These are phyloP conservation scores for Cenchrus americanus DNA, from an alignment of 176 grass and related monocot species.

Conservation along the genomic window DNA sequence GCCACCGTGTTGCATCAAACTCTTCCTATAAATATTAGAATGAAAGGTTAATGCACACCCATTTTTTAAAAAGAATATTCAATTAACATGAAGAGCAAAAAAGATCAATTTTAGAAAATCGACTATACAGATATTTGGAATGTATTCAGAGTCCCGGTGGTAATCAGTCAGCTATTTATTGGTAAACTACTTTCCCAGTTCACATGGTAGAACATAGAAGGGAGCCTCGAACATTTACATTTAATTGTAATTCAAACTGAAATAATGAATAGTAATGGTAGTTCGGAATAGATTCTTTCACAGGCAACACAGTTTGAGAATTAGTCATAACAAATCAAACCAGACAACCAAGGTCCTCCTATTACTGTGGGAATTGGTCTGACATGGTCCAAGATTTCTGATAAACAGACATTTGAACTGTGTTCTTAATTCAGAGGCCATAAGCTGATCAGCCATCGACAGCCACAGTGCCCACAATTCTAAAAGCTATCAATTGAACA, in stretches of 20 bases:
- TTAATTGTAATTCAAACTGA: not conserved
- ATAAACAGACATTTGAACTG: not conserved
- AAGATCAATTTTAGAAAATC: not conserved
- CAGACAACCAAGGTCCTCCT: no score
- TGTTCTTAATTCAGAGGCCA: not conserved
- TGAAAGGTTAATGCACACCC: slow-evolving; percentile 17
- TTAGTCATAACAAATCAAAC: no score
- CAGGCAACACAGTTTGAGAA: no score
- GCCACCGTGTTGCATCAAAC: slow-evolving; percentile 94
- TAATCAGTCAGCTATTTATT: not conserved
- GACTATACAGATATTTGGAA: not conserved
- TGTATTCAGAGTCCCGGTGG: not conserved
- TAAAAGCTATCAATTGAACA: not conserved
- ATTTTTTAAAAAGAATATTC: slow-evolving; percentile 17
- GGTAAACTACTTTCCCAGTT: not conserved
- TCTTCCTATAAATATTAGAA: slow-evolving; percentile 68
- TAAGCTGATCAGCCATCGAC: not conserved
- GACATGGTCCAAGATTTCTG: not conserved
- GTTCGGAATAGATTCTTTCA: not conserved
- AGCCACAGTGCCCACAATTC: not conserved
- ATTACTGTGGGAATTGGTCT: not conserved
- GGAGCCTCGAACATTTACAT: not conserved
- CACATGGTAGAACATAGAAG: not conserved
- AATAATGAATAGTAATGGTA: not conserved
- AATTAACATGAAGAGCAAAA: not conserved